Percentiles rank a stretch among this genome's conserved stretches.
Evolutionary conservation across 129 eudicot genomes (phyloP).

Genomic region (Calendula officinalis): DNA sequence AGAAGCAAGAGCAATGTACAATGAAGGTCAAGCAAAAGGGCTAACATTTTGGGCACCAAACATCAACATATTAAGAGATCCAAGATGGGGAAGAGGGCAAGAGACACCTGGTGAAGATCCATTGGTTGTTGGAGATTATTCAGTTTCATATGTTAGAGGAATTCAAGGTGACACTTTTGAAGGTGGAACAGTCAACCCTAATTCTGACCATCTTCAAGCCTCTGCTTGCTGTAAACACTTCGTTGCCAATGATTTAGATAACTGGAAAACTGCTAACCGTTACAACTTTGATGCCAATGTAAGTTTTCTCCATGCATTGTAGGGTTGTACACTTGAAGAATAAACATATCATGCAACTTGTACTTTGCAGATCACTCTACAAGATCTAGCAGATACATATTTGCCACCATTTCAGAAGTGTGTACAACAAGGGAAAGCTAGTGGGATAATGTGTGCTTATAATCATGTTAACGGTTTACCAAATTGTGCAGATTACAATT

Average conservation of each 20-base stretch:
- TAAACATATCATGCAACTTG: neutral
- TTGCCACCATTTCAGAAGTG: conserved; percentile 74
- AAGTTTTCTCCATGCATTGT: conserved; percentile 19
- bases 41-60: conserved; percentile 87
- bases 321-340: neutral
- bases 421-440: conserved; percentile 58
- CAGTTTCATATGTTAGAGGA: conserved; percentile 68
- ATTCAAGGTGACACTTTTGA: conserved; percentile 65
- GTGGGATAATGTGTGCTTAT: conserved; percentile 88
- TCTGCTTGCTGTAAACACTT: conserved; percentile 88
- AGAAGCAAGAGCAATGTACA: conserved; percentile 69
- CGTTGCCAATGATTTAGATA: conserved; percentile 69
- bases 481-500: conserved; percentile 78
- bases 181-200: conserved; percentile 46
- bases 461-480: conserved; percentile 83
- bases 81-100: conserved; percentile 87
- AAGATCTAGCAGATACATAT: conserved; percentile 75
- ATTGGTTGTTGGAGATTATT: conserved; percentile 45
- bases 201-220: conserved; percentile 49
- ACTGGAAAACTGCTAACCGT: conserved; percentile 56
- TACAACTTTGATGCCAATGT: conserved; percentile 62
- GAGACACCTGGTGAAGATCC: conserved; percentile 91
- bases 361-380: conserved; percentile 53
- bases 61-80: conserved; percentile 63
- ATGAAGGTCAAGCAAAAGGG: conserved; percentile 68